Conservation (phyloP, 345 rosid species). For the Aquilaria malaccensis region DNA sequence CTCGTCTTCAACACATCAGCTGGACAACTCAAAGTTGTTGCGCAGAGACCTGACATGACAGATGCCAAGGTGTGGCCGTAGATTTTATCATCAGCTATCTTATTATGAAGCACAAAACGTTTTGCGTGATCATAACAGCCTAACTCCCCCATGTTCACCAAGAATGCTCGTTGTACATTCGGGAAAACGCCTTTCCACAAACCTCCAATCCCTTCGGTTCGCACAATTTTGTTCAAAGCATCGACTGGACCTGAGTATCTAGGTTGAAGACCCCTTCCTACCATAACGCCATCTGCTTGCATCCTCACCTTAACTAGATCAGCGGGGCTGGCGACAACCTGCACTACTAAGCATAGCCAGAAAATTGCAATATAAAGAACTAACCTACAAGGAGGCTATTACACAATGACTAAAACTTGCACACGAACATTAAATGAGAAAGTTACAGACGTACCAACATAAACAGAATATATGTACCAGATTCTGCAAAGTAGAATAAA, state of each 20-base stretch:
- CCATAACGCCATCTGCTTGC: conserved; percentile 70
- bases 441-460: too few relatives aligned
- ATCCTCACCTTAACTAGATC: conserved; percentile 89
- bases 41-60: conserved; percentile 67
- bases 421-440: too few relatives aligned
- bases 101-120: conserved; percentile 43
- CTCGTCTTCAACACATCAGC: conserved; percentile 93
- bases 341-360: conserved; percentile 33
- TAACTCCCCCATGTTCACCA: conserved; percentile 88
- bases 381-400: too few relatives aligned
- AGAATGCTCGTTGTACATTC: conserved; percentile 78
- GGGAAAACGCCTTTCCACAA: conserved; percentile 89
- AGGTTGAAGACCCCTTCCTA: conserved; percentile 55
- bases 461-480: too few relatives aligned
- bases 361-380: neutral
- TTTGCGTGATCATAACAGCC: conserved; percentile 94
- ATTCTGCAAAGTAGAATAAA: too few relatives aligned
- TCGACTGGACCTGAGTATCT: conserved; percentile 59
- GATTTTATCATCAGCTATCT: conserved; percentile 52
- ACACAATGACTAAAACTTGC: too few relatives aligned
- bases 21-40: conserved; percentile 79
- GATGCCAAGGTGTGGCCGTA: conserved; percentile 76
- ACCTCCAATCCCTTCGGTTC: conserved; percentile 49
- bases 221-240: conserved; percentile 52
- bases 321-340: conserved; percentile 90